These are phyloP conservation scores for Coelastrella sp. DNA, from an alignment of 139 green algal genomes.

Conservation along the genomic window DNA sequence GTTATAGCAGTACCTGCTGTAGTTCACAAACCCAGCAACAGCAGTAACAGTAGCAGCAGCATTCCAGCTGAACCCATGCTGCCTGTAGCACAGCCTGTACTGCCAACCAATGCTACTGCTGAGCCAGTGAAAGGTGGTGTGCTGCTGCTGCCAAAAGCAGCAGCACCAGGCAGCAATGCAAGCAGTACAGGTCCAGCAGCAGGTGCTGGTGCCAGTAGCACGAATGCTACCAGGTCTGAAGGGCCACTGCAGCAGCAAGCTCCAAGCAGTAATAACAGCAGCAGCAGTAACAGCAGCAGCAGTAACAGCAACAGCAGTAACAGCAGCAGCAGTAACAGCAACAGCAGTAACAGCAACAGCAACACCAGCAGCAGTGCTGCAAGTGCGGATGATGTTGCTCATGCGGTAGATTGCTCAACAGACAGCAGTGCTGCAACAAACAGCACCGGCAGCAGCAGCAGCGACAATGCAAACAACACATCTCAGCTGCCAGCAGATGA, in stretches of 20 bases:
- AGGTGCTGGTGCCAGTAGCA: not conserved
- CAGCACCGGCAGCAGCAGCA: not conserved
- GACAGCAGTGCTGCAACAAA: not conserved
- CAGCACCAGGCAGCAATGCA: not conserved
- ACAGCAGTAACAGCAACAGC: not conserved
- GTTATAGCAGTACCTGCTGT: not conserved
- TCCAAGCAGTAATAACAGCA: not conserved
- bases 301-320: not conserved
- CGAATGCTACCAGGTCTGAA: not conserved
- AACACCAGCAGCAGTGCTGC: not conserved
- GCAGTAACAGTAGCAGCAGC: not conserved
- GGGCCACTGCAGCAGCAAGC: not conserved
- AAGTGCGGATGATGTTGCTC: too few relatives aligned
- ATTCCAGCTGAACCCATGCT: not conserved
- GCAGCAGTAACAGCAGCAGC: not conserved
- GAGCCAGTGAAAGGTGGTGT: not conserved
- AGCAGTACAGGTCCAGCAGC: not conserved
- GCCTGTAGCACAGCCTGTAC: not conserved
- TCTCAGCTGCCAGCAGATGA: too few relatives aligned
- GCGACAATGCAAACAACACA: too few relatives aligned
- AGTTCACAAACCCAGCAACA: not conserved
- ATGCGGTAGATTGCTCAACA: too few relatives aligned
- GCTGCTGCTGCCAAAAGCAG: not conserved
- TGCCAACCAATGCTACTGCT: not conserved
- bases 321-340: not conserved